Evolutionary conservation across 805 yeast species (phyloP).

Genomic region (Ogataea polymorpha): DNA sequence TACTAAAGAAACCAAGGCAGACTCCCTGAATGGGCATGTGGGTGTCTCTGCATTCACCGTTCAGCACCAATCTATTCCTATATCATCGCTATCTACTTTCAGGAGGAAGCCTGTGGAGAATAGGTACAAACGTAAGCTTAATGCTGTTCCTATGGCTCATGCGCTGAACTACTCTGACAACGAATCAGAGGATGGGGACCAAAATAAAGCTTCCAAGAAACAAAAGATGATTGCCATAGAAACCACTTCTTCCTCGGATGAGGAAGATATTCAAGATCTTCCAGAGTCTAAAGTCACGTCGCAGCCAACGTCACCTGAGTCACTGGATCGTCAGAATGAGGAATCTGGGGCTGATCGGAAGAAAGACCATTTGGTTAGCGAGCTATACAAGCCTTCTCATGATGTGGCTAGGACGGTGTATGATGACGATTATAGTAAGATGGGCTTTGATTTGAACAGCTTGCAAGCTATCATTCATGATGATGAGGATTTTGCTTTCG

Average conservation of each 20-base stretch:
- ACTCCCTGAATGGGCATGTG: constrained; percentile 3
- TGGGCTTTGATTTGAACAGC: constrained; percentile 42
- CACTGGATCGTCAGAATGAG: constrained; percentile 23
- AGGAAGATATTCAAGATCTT: constrained; percentile 16
- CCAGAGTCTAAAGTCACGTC: constrained; percentile 16
- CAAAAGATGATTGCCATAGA: constrained; percentile 14
- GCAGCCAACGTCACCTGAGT: constrained; percentile 27
- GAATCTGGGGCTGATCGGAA: constrained; percentile 19
- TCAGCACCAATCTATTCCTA: constrained; percentile 21
- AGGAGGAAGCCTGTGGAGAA: constrained; percentile 47
- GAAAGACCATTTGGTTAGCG: constrained; percentile 24
- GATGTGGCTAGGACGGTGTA: constrained; percentile 54
- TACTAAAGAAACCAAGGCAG: constrained; percentile 10
- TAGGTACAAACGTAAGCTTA: constrained; percentile 19
- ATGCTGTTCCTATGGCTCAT: constrained; percentile 51
- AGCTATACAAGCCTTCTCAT: constrained; percentile 48
- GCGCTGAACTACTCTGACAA: constrained; percentile 45
- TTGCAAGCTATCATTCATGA: constrained; percentile 61
- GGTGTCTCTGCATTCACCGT: constrained; percentile 20
- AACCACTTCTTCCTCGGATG: constrained; percentile 21
- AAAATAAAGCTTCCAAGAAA: constrained; percentile 15
- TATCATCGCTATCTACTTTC: constrained; percentile 23
- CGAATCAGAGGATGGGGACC: constrained; percentile 24
- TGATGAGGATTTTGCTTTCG: constrained; percentile 64
- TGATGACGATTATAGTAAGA: constrained; percentile 39